Evolutionary conservation across 2,329 filamentous ascomycete species (phyloP).

Genomic region (Fusarium sp.): DNA sequence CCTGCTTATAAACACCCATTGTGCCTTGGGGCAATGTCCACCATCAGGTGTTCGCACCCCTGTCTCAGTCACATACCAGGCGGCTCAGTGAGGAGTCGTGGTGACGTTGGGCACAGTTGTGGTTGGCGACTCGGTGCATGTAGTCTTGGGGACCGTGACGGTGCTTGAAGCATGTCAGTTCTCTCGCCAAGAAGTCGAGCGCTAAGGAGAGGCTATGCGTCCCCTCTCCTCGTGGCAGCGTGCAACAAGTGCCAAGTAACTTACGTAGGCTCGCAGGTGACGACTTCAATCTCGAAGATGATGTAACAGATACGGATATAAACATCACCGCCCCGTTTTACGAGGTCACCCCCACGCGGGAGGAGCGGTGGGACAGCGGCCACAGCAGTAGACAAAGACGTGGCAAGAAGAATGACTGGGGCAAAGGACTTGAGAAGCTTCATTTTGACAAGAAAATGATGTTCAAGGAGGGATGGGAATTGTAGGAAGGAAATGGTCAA

Average conservation of each 20-base stretch:
- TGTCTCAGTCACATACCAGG: not conserved
- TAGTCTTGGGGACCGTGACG: not conserved
- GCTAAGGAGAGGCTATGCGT: not conserved
- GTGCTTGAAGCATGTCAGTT: not conserved
- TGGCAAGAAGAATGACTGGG: not conserved
- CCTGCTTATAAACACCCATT: not conserved
- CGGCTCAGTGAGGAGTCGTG: not conserved
- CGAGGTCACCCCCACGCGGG: not conserved
- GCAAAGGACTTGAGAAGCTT: not conserved
- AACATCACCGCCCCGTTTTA: not conserved
- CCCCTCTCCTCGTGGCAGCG: not conserved
- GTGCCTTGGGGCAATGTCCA: not conserved
- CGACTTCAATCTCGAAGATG: not conserved
- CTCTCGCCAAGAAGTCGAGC: not conserved
- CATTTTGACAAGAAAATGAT: not conserved
- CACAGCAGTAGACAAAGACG: not conserved
- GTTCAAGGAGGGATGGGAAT: not conserved
- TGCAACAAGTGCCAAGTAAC: not conserved
- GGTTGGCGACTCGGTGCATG: not conserved
- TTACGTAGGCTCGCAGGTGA: not conserved
- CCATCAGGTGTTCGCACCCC: not conserved
- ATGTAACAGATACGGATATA: not conserved
- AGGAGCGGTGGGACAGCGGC: not conserved
- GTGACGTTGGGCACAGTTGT: not conserved
- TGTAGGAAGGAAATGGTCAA: not conserved